A percentile compares a stretch with the other conserved stretches of the same genome.
Evolutionary conservation across 192 early-diverging fungal genomes (phyloP).

Genomic region (Gonapodya prolifera): DNA sequence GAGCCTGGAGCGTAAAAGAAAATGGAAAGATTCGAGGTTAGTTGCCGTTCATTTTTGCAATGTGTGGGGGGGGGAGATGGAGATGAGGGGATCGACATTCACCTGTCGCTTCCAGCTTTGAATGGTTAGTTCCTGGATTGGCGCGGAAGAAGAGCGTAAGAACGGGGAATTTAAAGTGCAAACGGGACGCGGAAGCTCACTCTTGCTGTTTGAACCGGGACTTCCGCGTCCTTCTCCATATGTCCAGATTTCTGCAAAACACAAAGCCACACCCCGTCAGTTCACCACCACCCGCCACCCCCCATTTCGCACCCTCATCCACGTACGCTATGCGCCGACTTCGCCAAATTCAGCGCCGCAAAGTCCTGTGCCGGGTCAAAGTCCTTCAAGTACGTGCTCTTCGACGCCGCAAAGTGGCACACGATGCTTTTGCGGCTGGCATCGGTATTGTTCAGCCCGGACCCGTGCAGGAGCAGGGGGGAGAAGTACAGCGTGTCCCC

Average conservation of each 20-base stretch:
- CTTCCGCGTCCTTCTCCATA: not conserved
- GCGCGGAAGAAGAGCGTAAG: not conserved
- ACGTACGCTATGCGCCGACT: not conserved
- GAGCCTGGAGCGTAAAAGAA: not conserved
- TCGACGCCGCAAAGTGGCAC: not conserved
- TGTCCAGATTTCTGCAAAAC: not conserved
- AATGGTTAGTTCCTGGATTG: not conserved
- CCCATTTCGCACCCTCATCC: too few relatives aligned
- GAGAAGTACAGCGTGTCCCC: conserved; percentile 1
- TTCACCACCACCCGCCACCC: too few relatives aligned
- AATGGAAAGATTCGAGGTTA: not conserved
- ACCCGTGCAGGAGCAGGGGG: conserved; percentile 1
- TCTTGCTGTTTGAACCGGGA: not conserved
- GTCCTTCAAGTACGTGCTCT: not conserved
- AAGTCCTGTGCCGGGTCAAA: not conserved
- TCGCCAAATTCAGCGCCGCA: not conserved
- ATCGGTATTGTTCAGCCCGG: not conserved
- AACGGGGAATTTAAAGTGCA: not conserved
- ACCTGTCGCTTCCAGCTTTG: not conserved
- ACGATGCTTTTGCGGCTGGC: not conserved
- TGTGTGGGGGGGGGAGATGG: not conserved
- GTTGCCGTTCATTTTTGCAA: not conserved
- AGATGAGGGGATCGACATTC: not conserved
- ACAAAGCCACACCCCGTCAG: too few relatives aligned
- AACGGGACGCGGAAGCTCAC: not conserved